Base-by-base conservation (phyloP, 352 stramenopile genomes). In the Globisporangium heterothallicum region DNA sequence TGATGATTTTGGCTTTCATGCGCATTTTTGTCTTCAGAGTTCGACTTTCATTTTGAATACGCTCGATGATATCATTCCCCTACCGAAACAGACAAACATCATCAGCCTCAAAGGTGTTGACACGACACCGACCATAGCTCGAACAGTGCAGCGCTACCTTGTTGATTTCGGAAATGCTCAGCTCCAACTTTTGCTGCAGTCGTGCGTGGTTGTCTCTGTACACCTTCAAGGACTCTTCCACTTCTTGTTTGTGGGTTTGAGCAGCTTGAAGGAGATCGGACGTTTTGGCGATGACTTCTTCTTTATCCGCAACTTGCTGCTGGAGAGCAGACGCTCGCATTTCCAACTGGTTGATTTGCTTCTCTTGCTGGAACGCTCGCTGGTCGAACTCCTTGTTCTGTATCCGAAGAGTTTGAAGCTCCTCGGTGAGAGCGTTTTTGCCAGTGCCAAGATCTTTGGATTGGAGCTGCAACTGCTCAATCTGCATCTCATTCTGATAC, bases 91-190 rank as follows among this genome's bases (percentile, higher is more conserved):
- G 14, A 42, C 16, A 6, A 34, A 29, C 12, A 36, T 12, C 42
- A 18, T 36, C 16, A 18, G 9, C 8, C 24, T 13, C 9, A 35
- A 27, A 19, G 38, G 21, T n/a, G 12, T n/a, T 27, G 4, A 42
- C 2, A 56, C 22, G 6, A 7, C 2, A 47, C 12, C 16, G 49
- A 48, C 10, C 16, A 19, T 13, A 34, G 14, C 5, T n/a, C 12
- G 24, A 1, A 29, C 21, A 19, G 32, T 16, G 2, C 1, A 16
- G 10, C 24, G n/a, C 24, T 36, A 93, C 83, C 81, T 96, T 96
- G 59, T 96, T 95, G 66, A 96, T 96, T 48, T 96, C 86, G 13
- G 81, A 82, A 45, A 96, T 92, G 53, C 84, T 95, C 21, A 94
- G 42, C 49, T 96, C 83, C 2, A 96, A 66, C 52, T 96, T 96